These are phyloP conservation scores for Akanthomyces dipterigenus DNA, from an alignment of 2,329 filamentous ascomycete species.

Conservation along the genomic window DNA sequence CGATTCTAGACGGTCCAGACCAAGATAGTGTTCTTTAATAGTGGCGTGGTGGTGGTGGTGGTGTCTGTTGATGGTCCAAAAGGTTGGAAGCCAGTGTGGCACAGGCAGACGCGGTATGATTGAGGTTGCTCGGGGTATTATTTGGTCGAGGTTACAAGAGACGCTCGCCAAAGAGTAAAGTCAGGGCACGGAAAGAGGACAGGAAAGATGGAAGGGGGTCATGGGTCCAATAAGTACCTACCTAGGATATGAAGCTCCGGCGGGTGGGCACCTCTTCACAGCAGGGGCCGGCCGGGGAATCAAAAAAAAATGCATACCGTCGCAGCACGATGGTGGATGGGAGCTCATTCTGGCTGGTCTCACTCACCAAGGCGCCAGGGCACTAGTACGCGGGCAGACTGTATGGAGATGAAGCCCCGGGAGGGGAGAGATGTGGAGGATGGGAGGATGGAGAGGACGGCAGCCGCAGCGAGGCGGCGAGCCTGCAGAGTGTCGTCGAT, in stretches of 20 bases:
- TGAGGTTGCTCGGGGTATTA: not conserved
- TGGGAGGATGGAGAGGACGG: not conserved
- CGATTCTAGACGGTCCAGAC: not conserved
- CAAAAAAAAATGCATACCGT: not conserved
- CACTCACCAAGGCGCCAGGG: not conserved
- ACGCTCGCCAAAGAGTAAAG: not conserved
- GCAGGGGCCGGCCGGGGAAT: not conserved
- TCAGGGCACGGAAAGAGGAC: not conserved
- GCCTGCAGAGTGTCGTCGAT: not conserved
- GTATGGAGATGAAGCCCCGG: not conserved
- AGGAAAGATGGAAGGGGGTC: not conserved
- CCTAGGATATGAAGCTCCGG: not conserved
- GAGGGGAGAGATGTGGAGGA: not conserved
- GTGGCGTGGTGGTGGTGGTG: not conserved
- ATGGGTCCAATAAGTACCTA: not conserved
- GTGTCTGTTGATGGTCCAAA: not conserved
- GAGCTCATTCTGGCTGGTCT: not conserved
- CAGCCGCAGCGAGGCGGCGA: not conserved
- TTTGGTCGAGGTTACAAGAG: not conserved
- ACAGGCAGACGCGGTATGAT: not conserved
- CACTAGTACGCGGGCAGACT: not conserved
- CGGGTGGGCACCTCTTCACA: not conserved
- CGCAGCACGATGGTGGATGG: conserved; percentile 3
- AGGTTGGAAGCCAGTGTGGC: not conserved
- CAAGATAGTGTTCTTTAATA: too few species aligned